phyloP scores from a whole-genome alignment of 257 asterid species.

The Ilex asprella region DNA sequence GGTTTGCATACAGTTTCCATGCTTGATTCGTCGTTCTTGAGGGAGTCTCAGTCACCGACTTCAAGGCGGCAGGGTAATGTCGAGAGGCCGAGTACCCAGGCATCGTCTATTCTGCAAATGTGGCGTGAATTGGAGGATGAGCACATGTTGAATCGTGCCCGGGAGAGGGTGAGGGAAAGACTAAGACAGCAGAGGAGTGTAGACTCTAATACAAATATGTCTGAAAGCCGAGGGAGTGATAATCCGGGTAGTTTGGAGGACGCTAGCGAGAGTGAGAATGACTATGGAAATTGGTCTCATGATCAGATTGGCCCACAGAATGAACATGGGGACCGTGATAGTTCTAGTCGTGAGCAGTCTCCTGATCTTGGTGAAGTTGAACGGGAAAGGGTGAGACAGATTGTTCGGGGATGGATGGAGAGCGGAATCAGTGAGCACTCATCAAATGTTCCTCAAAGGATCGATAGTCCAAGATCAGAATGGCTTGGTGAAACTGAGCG shows the following conservation, averaged over 20 bases:
- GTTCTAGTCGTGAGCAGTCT: constrained; percentile 85
- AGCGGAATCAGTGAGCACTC: constrained; percentile 63
- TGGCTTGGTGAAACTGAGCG: constrained; percentile 95
- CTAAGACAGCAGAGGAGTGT: constrained; percentile 59
- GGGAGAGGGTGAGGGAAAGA: constrained; percentile 69
- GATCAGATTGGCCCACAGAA: constrained; percentile 35
- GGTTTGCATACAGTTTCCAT: constrained; percentile 82
- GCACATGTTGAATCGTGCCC: constrained; percentile 51
- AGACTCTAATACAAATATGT: constrained; percentile 45
- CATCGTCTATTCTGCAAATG: constrained; percentile 85
- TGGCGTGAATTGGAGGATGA: constrained; percentile 96
- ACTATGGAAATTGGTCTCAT: constrained; percentile 49
- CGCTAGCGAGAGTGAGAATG: constrained; percentile 60
- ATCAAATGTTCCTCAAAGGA: constrained; percentile 55
- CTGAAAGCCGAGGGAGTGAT: constrained; percentile 53
- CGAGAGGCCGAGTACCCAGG: constrained; percentile 72
- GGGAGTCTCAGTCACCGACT: constrained; percentile 81
- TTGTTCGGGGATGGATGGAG: constrained; percentile 98
- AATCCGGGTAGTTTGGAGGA: constrained; percentile 52
- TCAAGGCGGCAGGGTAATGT: constrained; percentile 66
- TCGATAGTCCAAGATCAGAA: constrained; percentile 66
- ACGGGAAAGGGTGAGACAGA: constrained; percentile 90
- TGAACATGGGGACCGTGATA: constrained; percentile 41
- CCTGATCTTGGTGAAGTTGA: constrained; percentile 82
- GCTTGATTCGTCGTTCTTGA: constrained; percentile 81